Percentiles rank a stretch among this genome's conserved stretches.
Evolutionary conservation across 208 protist genomes (phyloP).

Genomic region (Crithidia sp.): DNA sequence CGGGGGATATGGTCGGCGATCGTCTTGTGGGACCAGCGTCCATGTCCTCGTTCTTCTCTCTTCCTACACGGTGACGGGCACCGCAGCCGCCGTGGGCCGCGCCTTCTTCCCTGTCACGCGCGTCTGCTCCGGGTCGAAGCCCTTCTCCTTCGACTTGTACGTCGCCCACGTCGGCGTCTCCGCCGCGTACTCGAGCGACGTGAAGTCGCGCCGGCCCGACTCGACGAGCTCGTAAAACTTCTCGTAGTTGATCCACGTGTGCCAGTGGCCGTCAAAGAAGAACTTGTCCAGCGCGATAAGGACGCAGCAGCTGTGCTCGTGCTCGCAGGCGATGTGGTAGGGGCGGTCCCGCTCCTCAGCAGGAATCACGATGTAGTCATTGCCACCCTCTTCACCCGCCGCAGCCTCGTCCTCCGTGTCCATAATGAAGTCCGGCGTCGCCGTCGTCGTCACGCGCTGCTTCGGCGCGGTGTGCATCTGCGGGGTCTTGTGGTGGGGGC

Average conservation of each 20-base stretch:
- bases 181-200: constrained; percentile 75
- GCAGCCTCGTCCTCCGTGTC: background rate
- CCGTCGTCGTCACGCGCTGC: background rate
- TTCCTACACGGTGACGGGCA: constrained; percentile 46
- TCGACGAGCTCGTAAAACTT: constrained; percentile 76
- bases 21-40: background rate
- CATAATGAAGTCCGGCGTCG: background rate
- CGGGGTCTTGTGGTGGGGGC: constrained; percentile 43
- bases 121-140: constrained; percentile 90
- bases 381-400: constrained; percentile 14
- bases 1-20: no score
- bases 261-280: constrained; percentile 72
- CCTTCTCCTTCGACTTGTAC: constrained; percentile 76
- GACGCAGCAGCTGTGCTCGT: constrained; percentile 94
- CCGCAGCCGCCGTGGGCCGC: constrained; percentile 33
- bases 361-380: constrained; percentile 33
- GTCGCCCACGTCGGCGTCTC: constrained; percentile 86
- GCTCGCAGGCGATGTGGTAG: constrained; percentile 91
- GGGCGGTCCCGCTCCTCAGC: constrained; percentile 50
- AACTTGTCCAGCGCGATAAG: constrained; percentile 90
- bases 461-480: constrained; percentile 29
- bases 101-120: constrained; percentile 71
- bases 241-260: constrained; percentile 94
- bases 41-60: background rate
- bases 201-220: constrained; percentile 58